Base-by-base conservation (phyloP, 352 stramenopile species). In the Globisporangium recalcitrans region DNA sequence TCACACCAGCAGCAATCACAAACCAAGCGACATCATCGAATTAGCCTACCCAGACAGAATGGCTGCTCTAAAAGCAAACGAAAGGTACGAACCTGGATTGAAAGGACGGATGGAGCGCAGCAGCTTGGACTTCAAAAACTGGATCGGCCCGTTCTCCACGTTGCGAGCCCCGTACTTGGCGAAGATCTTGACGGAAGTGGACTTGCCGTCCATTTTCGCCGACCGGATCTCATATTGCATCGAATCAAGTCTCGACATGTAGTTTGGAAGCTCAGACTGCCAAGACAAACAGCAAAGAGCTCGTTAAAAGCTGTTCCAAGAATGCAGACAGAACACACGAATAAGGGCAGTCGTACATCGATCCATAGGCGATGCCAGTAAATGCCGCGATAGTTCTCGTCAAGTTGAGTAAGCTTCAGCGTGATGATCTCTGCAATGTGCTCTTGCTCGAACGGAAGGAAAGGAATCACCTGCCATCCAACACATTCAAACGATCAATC, bases 81-180 rank as follows among this genome's bases (percentile, higher is more conserved):
- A 24, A 1, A 31, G 1, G 22, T 27, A 60, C 62, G n/a, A 64
- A 84, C 75, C 69, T 69, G 82, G 69, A 57, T 93, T 86, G 57
- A 85, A 91, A 14, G 84, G 84, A n/a, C 82, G 77, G 29, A 91
- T 55, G 58, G 88, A 89, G 10, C 83, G 82, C 53, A 91, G 55
- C 34, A 94, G 62, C 58, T 91, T 94, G 14, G 85, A 88, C 58
- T 92, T 94, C 53, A 94, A 75, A 52, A 87, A 68, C 62, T 92
- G 85, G 16, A 94, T 80, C 19, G 85, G 85, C 10, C 85, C 85
- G 0, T 72, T 90, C 52, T 91, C 82, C 16, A 94, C 81, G 49
- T 90, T 85, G 11, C 85, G 80, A n/a, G 85, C 85, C 19, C 85
- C 85, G 61, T 94, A 94, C 60, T 91, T 91, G 53, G 85, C 85